These are phyloP conservation scores for Phytomonas sp. DNA, from an alignment of 208 protist species.

Conservation along the genomic window DNA sequence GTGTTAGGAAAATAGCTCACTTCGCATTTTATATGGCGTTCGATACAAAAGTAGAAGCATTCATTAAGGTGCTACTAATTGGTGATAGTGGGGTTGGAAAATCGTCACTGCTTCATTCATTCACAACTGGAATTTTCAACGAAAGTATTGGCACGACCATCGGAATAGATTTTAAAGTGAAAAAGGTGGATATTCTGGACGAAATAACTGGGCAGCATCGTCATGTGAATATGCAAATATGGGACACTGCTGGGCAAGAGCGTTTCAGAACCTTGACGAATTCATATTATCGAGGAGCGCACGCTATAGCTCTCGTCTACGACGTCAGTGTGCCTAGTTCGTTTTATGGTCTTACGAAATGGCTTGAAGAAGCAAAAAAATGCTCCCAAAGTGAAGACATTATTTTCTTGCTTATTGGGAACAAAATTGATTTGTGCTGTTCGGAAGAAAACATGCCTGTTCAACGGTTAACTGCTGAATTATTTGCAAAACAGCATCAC, in stretches of 20 bases:
- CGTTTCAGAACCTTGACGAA: slow-evolving; percentile 77
- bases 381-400: slow-evolving; percentile 38
- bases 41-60: slow-evolving; percentile 26
- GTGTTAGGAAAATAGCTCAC: background rate
- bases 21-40: slow-evolving; percentile 12
- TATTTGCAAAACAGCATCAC: slow-evolving; percentile 55
- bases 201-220: slow-evolving; percentile 27
- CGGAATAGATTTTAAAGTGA: slow-evolving; percentile 86
- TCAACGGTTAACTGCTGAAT: slow-evolving; percentile 32
- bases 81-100: slow-evolving; percentile 82
- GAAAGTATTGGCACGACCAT: slow-evolving; percentile 62
- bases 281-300: slow-evolving; percentile 78
- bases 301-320: slow-evolving; percentile 84
- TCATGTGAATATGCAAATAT: slow-evolving; percentile 77
- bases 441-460: slow-evolving; percentile 36
- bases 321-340: slow-evolving; percentile 68
- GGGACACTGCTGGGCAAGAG: slow-evolving; percentile 86
- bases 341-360: slow-evolving; percentile 67
- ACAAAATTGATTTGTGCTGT: slow-evolving; percentile 66
- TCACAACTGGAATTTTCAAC: slow-evolving; percentile 59
- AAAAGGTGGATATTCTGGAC: slow-evolving; percentile 64
- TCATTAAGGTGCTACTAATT: slow-evolving; percentile 76
- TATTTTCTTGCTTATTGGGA: slow-evolving; percentile 75
- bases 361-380: slow-evolving; percentile 61
- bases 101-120: slow-evolving; percentile 71